Percentiles rank a stretch among this genome's conserved stretches.
Evolutionary conservation across 495 filamentous ascomycete species (phyloP).

Genomic region (Aspergillus heteromorphus): DNA sequence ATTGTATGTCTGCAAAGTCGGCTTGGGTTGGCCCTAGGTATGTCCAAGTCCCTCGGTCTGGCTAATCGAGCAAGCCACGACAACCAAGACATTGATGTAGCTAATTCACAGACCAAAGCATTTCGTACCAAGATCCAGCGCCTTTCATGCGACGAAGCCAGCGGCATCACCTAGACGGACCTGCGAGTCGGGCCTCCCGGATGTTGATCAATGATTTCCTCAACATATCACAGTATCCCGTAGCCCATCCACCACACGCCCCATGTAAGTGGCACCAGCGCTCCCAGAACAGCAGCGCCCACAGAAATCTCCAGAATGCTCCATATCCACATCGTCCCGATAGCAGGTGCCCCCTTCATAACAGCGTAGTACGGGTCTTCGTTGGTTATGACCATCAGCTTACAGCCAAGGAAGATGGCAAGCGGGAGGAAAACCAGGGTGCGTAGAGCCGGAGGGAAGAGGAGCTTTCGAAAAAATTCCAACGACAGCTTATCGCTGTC

Average conservation of each 20-base stretch:
- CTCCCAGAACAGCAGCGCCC: conserved; percentile 51
- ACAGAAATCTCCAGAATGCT: conserved; percentile 82
- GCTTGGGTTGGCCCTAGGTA: too few species aligned
- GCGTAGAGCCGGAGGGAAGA: conserved; percentile 31
- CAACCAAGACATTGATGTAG: not conserved
- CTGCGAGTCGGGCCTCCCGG: not conserved
- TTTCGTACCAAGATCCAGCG: not conserved
- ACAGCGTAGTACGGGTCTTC: conserved; percentile 72
- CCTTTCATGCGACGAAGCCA: not conserved
- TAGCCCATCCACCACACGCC: conserved; percentile 68
- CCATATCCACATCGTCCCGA: conserved; percentile 96
- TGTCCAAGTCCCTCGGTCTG: too few species aligned
- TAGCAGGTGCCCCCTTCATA: conserved; percentile 84
- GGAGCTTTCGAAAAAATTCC: conserved; percentile 26
- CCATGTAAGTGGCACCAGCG: conserved; percentile 54
- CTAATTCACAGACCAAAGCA: not conserved
- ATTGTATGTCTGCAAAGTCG: too few species aligned
- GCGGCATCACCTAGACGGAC: not conserved
- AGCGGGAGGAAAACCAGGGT: conserved; percentile 37
- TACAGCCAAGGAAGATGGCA: conserved; percentile 66
- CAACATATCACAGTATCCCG: conserved; percentile 32
- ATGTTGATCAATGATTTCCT: not conserved
- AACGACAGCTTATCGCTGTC: conserved; percentile 27
- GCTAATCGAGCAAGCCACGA: not conserved
- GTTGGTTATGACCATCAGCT: conserved; percentile 78